Evolutionary conservation across 2,329 filamentous ascomycete species (phyloP).

Genomic region (Mycosphaerella sp.): DNA sequence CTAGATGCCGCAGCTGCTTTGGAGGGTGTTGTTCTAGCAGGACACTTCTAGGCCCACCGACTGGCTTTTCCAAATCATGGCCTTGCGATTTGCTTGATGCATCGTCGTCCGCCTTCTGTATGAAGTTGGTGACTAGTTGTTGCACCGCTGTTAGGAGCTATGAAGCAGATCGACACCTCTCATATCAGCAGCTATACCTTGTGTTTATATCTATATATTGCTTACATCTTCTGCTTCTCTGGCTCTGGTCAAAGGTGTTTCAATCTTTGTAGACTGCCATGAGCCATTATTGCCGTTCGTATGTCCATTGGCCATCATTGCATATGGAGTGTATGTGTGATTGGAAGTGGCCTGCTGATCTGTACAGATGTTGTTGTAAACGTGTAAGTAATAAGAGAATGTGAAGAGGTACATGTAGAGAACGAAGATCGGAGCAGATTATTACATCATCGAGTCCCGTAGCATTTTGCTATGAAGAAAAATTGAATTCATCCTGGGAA

Average conservation of each 20-base stretch:
- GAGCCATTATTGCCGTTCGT: neutral
- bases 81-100: slow-evolving; percentile 52
- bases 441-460: too few species aligned
- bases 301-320: neutral
- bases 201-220: neutral
- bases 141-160: slow-evolving; percentile 62
- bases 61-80: slow-evolving; percentile 57
- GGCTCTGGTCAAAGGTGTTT: slow-evolving; percentile 26
- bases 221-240: slow-evolving; percentile 35
- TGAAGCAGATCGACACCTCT: neutral
- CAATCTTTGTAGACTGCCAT: neutral
- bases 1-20: slow-evolving; percentile 38
- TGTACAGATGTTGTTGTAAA: neutral
- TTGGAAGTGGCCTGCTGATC: neutral
- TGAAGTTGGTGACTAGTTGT: slow-evolving; percentile 63
- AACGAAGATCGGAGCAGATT: neutral
- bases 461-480: too few species aligned
- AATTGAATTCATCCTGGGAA: slow-evolving; percentile 10
- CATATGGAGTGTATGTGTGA: neutral
- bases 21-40: slow-evolving; percentile 44
- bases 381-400: neutral
- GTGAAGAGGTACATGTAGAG: neutral
- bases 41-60: slow-evolving; percentile 46
- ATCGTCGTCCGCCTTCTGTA: slow-evolving; percentile 62
- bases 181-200: too few species aligned